A percentile compares a stretch with the other conserved stretches of the same genome.
Evolutionary conservation across 31 red algal genomes (phyloP).

Genomic region (Odonthalia washingtoniensis): DNA sequence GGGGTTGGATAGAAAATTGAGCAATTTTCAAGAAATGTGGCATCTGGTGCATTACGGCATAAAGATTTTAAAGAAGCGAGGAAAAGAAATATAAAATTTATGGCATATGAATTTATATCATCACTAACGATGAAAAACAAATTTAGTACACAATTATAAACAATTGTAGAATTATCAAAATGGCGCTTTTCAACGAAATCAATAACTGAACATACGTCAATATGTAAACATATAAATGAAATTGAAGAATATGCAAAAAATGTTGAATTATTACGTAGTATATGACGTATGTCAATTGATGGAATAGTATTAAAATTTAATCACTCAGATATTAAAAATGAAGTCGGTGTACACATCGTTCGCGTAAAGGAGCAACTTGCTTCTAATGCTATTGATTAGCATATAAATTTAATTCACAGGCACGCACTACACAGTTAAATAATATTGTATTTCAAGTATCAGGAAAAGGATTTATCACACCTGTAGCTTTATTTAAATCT

Average conservation of each 20-base stretch:
- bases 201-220: no score
- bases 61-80: slow-evolving; percentile 57
- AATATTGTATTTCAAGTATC: slow-evolving; percentile 81
- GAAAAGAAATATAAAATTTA: slow-evolving; percentile 59
- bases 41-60: slow-evolving; percentile 82
- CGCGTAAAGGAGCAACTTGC: slow-evolving; percentile 72
- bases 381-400: slow-evolving; percentile 71
- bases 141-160: slow-evolving; percentile 51
- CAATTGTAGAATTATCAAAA: no score
- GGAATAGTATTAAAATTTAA: no score
- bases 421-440: slow-evolving; percentile 56
- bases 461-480: slow-evolving; percentile 80
- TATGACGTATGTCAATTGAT: no score
- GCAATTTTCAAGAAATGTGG: slow-evolving; percentile 59
- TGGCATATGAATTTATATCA: slow-evolving; percentile 75
- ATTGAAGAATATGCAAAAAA: no score
- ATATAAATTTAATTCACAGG: no score
- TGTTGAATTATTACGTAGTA: no score
- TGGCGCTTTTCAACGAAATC: no score
- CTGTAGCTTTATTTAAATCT: slow-evolving; percentile 79
- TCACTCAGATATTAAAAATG: no score
- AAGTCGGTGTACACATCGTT: slow-evolving; percentile 67
- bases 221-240: no score
- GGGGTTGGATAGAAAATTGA: neutral
- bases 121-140: neutral